Percentiles rank a stretch among this genome's conserved stretches.
Evolutionary conservation across 768 basidiomycete genomes (phyloP).

Genomic region (Serendipita sp.): DNA sequence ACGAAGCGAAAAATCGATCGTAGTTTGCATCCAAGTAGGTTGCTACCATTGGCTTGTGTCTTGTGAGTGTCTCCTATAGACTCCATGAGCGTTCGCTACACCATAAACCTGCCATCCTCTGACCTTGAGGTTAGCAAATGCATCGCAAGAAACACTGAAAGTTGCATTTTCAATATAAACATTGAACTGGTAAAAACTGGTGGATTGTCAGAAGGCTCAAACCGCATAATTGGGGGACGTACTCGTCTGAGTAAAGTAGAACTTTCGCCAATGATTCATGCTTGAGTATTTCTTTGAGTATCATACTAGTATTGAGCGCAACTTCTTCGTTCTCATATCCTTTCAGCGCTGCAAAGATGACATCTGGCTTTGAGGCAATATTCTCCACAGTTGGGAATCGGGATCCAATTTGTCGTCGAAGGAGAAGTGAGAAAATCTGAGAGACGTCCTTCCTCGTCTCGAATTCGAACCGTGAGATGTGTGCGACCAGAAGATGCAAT

Average conservation of each 20-base stretch:
- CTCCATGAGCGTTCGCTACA: neutral
- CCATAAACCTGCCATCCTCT: slow-evolving; percentile 1
- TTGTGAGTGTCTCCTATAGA: slow-evolving; percentile 69
- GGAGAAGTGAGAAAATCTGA: slow-evolving; percentile 76
- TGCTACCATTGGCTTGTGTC: slow-evolving; percentile 97
- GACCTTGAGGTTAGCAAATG: slow-evolving; percentile 84
- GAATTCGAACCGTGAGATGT: slow-evolving; percentile 81
- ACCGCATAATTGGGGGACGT: slow-evolving; percentile 20
- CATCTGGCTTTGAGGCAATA: slow-evolving; percentile 51
- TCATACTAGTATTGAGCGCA: slow-evolving; percentile 95
- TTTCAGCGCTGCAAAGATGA: slow-evolving; percentile 68
- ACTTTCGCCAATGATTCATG: slow-evolving; percentile 85
- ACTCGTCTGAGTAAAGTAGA: slow-evolving; percentile 87
- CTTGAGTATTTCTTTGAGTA: slow-evolving; percentile 88
- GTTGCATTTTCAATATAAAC: slow-evolving; percentile 95
- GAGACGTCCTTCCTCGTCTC: slow-evolving; percentile 80
- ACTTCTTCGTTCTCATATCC: slow-evolving; percentile 91
- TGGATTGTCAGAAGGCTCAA: slow-evolving; percentile 8
- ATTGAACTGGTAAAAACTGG: slow-evolving; percentile 89
- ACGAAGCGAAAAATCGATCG: slow-evolving; percentile 95
- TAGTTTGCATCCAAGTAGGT: slow-evolving; percentile 95
- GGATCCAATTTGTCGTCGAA: slow-evolving; percentile 80
- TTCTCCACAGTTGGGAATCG: slow-evolving; percentile 97
- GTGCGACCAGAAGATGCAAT: slow-evolving; percentile 58
- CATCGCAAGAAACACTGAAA: slow-evolving; percentile 96